Base-by-base conservation (phyloP, 768 basidiomycete species). In the Suillus subluteus region DNA sequence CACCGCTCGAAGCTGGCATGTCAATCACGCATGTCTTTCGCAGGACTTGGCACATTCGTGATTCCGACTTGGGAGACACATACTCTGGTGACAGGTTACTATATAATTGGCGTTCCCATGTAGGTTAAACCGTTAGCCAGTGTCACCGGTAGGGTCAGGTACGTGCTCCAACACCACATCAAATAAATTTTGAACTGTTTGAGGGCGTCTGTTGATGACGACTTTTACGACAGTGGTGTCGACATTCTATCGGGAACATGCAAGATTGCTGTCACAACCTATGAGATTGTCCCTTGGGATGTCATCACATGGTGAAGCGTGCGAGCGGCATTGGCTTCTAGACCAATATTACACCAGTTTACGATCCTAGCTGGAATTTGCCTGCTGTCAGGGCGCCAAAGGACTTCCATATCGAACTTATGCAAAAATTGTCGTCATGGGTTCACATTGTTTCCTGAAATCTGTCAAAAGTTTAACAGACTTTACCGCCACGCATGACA, bases 21-120 rank as follows among this genome's bases (percentile, higher is more conserved):
- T 23, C 26, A 52, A 26, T 52, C 15, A 52, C 26, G 6, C 50
- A 52, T 26, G 15, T 8, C 8, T 30, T 30, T 18, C 7, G 16
- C 52, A 18, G 15, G 52, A 54, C 16, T 54, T 54, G 26, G 26
- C 52, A 54, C 52, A 54, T 54, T 54, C 52, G 15, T 54, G 52
- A 54, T 50, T 50, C 12, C 7, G 50, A 50, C 50, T 26, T 4
- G 13, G 50, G 6, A 50, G 23, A 50, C 23, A 23, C 8, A 44
- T 23, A 6, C 23, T 48, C 12, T 15, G 6, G 23, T 50, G 23
- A 50, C 50, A 26, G 23, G 50, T 50, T 26, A 50, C 50, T 26
- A 13, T 15, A 13, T 50, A 26, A 13, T 26, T 26, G 23, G 3
- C 6, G 23, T 50, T 50, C 12, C 7, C 23, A 50, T 26, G 46